Conservation (phyloP, 176 grass and related monocot genomes). For the Otatea glauca region DNA sequence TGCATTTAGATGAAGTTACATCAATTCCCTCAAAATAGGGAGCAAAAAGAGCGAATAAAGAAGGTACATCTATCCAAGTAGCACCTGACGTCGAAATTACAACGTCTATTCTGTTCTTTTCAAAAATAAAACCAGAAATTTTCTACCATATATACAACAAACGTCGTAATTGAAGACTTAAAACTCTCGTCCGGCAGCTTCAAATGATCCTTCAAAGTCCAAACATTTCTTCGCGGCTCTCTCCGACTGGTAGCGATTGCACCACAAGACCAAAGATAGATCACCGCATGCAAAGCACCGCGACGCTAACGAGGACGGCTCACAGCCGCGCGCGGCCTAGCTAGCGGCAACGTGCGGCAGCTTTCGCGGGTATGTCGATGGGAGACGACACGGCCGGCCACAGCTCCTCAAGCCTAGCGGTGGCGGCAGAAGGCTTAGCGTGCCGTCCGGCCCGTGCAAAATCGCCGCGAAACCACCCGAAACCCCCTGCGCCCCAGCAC, state of each 20-base stretch:
- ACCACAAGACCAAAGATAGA: neutral
- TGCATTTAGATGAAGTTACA: conserved; percentile 7
- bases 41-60: neutral
- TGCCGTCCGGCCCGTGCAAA: neutral
- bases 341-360: neutral
- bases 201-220: neutral
- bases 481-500: neutral
- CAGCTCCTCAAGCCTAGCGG: conserved; percentile 1
- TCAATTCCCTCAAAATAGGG: neutral
- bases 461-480: neutral
- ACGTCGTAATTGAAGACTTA: neutral
- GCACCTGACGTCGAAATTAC: neutral
- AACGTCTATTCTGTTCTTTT: neutral
- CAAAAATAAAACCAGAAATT: neutral
- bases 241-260: neutral
- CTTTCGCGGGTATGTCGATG: conserved; percentile 29
- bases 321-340: neutral
- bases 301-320: neutral
- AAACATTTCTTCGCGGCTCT: neutral
- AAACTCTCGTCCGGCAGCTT: neutral
- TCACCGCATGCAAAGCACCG: neutral
- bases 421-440: neutral
- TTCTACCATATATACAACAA: neutral
- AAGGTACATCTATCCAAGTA: no score
- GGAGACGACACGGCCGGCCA: conserved; percentile 30